phyloP scores from a whole-genome alignment of 1,139 yeast genomes.

The Candida tetrigidarum region DNA sequence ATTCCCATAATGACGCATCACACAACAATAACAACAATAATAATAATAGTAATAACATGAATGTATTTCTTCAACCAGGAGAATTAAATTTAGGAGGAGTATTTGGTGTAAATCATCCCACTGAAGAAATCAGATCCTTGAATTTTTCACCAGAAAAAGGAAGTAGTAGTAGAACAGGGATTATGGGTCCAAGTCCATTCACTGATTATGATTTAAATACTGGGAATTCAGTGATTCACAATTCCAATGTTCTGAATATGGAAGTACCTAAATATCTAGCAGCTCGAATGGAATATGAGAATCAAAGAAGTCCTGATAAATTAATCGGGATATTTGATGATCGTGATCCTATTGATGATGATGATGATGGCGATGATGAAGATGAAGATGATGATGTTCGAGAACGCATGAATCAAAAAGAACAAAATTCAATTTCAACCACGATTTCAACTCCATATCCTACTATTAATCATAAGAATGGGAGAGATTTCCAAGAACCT shows the following conservation, averaged over 20 bases:
- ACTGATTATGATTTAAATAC: conserved; percentile 2
- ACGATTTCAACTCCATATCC: conserved; percentile 38
- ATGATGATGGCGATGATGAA: no score
- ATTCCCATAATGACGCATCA: background rate
- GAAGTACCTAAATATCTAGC: conserved; percentile 46
- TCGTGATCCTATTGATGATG: conserved; percentile 16
- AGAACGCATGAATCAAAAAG: conserved; percentile 13
- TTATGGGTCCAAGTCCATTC: conserved; percentile 5
- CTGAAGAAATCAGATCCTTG: conserved; percentile 6
- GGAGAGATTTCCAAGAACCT: conserved; percentile 13
- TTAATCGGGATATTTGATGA: conserved; percentile 37
- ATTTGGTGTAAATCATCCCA: conserved; percentile 40
- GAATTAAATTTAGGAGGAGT: no score
- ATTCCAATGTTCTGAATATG: conserved; percentile 25
- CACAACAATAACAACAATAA: background rate
- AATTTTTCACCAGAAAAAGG: background rate
- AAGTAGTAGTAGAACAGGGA: conserved; percentile 9
- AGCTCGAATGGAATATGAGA: conserved; percentile 33
- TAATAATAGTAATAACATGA: background rate
- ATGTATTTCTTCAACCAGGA: background rate
- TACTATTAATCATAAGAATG: conserved; percentile 7
- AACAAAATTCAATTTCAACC: conserved; percentile 35
- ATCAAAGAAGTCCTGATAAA: conserved; percentile 26
- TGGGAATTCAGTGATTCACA: conserved; percentile 42
- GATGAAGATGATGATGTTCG: no score